phyloP scores from a whole-genome alignment of 78 protist species.

The Dictyostelium purpureum region DNA sequence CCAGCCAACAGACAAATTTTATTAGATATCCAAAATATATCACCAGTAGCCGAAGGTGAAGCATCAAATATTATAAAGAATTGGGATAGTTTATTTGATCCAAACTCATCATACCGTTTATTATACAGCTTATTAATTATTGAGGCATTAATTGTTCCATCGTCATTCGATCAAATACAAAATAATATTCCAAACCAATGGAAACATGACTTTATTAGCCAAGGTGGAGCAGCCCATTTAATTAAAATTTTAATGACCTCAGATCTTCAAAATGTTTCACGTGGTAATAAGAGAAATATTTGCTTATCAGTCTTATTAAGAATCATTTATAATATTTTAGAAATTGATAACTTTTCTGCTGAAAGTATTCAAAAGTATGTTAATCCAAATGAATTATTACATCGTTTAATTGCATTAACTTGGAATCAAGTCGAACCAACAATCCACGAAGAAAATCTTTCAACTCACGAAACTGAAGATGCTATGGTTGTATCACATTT shows the following conservation, averaged over 20 bases:
- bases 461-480: conserved; percentile 55
- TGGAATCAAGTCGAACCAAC: conserved; percentile 53
- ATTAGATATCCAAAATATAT: background rate
- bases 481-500: conserved; percentile 13
- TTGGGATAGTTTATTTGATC: conserved; percentile 69
- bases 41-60: background rate
- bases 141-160: conserved; percentile 19
- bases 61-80: background rate
- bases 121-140: conserved; percentile 60
- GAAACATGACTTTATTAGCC: conserved; percentile 16
- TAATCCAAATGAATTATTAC: background rate
- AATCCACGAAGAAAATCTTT: conserved; percentile 6
- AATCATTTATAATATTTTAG: conserved; percentile 19
- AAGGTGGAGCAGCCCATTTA: conserved; percentile 39
- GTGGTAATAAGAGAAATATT: conserved; percentile 60
- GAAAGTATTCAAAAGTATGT: background rate
- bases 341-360: background rate
- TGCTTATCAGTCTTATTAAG: conserved; percentile 50
- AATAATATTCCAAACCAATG: conserved; percentile 5
- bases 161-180: background rate
- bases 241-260: conserved; percentile 23
- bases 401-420: conserved; percentile 11
- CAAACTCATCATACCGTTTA: conserved; percentile 18
- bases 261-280: conserved; percentile 34
- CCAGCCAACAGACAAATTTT: conserved; percentile 54